phyloP scores from a whole-genome alignment of 108 stramenopile species.

The Nitzschia sp. region DNA sequence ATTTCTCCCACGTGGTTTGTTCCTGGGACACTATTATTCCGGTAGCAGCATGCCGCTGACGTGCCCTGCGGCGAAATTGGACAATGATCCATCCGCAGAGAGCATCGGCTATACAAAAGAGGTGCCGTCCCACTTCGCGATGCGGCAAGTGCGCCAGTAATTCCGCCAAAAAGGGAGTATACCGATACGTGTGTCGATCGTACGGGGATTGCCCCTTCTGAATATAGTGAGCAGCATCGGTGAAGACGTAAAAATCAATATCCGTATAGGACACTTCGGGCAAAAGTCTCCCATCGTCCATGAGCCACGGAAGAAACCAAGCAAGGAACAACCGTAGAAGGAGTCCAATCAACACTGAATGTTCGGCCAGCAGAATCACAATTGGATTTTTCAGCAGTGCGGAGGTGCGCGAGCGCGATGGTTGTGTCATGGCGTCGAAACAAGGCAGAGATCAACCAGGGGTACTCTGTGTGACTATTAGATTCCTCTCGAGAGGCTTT shows the following conservation, averaged over 20 bases:
- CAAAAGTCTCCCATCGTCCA: constrained; percentile 67
- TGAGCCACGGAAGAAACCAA: constrained; percentile 56
- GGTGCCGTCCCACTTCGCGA: constrained; percentile 53
- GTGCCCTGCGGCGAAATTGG: constrained; percentile 23
- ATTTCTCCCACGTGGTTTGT: constrained; percentile 6
- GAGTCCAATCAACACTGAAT: constrained; percentile 55
- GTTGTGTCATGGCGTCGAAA: neutral
- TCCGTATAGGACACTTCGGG: constrained; percentile 86
- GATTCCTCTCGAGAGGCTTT: too few relatives aligned
- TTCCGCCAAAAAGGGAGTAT: constrained; percentile 94
- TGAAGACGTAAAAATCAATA: constrained; percentile 87
- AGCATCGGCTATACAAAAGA: constrained; percentile 86
- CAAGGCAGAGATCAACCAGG: neutral
- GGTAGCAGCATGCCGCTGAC: neutral
- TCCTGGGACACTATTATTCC: too few relatives aligned
- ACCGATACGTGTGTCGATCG: constrained; percentile 96
- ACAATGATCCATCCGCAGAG: constrained; percentile 79
- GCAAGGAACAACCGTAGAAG: constrained; percentile 57
- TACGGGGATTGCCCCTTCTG: constrained; percentile 79
- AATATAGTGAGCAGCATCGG: constrained; percentile 75
- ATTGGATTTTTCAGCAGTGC: constrained; percentile 2
- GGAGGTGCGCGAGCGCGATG: neutral
- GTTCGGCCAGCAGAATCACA: constrained; percentile 31
- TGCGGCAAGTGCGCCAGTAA: constrained; percentile 49
- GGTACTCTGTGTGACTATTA: too few relatives aligned